These are phyloP conservation scores for Calonectria crousiana DNA, from an alignment of 2,329 filamentous ascomycete genomes.

Conservation along the genomic window DNA sequence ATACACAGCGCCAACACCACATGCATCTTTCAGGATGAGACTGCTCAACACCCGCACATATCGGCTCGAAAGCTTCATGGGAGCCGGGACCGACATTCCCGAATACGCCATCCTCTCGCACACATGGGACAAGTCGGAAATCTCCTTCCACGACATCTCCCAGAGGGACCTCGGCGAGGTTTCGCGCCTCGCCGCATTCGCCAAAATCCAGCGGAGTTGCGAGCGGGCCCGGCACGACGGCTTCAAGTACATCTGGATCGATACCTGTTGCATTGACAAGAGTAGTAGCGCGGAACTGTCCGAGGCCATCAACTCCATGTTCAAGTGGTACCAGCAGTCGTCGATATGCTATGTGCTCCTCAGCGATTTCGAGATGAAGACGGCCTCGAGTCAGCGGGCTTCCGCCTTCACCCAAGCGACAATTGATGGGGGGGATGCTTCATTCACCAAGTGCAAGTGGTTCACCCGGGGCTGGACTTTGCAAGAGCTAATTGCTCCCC, in stretches of 20 bases:
- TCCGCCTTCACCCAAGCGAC: neutral
- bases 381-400: neutral
- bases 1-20: neutral
- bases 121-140: constrained; percentile 46
- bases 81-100: constrained; percentile 25
- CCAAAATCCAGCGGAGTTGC: constrained; percentile 37
- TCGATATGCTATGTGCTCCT: constrained; percentile 21
- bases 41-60: constrained; percentile 37
- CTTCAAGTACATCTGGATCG: constrained; percentile 44
- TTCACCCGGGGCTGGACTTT: constrained; percentile 44
- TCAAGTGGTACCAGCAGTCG: constrained; percentile 24
- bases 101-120: constrained; percentile 49
- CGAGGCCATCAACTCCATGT: constrained; percentile 33
- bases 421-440: neutral
- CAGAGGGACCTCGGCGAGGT: neutral
- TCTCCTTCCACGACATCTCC: constrained; percentile 42
- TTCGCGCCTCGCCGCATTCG: constrained; percentile 21
- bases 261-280: constrained; percentile 48
- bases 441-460: constrained; percentile 38
- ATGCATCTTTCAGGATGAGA: constrained; percentile 32
- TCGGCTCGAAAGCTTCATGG: constrained; percentile 33
- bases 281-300: constrained; percentile 28
- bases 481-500: constrained; percentile 48
- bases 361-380: constrained; percentile 13
- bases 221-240: constrained; percentile 34